Evolutionary conservation across 352 stramenopile species (phyloP), one percentile per base, ranked within the genome.

Genomic region (Pythium biforme): DNA sequence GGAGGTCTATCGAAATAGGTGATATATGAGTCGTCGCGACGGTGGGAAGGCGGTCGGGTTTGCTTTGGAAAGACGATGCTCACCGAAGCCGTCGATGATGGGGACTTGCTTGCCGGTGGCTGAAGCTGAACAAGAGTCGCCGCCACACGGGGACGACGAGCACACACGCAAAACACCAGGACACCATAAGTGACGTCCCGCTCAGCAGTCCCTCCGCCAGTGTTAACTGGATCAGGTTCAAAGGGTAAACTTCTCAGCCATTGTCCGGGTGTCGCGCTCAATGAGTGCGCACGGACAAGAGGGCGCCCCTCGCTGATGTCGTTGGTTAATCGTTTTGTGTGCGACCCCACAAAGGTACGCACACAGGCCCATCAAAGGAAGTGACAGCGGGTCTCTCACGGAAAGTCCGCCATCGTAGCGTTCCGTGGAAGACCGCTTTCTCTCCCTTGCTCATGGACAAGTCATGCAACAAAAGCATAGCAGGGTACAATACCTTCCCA

Each of bases 171-270:
- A 69, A 37, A 64, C 53, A 69, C 46, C 64, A 37, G 61, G 48
- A 64, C 43, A 63, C n/a, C 56, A 78, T 64, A 73, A 67, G 54
- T 64, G 55, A 68, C 52, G 33, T 40, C 53, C 46, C 53, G 50
- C 43, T 63, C 74, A 82, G 74, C 74, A 77, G 72, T 82, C 74
- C 74, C 74, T 82, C 74, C 74, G 74, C 74, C 74, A 82, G 74
- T 78, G 69, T 68, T 77, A 82, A 77, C 74, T 82, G 74, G 74
- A 82, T 82, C 74, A 82, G 74, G 74, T 82, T 72, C 72, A 75
- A 82, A 82, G 74, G 67, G 74, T 82, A 78, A 66, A 60, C 74
- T 76, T 82, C 74, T 82, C 74, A 82, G 74, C 74, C 74, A 72
- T 78, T 74, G 25, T 43, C 49, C 52, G 37, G 27, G 23, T n/a